These are phyloP conservation scores for Silene conica DNA, from an alignment of 148 eudicot species.

Conservation along the genomic window DNA sequence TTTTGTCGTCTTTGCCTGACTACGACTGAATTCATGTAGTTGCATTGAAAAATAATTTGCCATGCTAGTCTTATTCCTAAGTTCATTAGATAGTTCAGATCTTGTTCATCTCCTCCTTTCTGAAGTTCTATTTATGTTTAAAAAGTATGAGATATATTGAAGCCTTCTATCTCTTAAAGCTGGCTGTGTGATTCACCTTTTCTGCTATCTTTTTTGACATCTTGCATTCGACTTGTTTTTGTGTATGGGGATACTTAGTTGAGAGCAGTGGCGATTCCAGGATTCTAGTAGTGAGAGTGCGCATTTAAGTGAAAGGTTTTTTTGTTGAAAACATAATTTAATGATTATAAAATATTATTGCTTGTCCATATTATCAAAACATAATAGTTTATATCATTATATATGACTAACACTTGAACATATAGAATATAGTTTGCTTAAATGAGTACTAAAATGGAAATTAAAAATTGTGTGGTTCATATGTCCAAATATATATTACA, in stretches of 20 bases:
- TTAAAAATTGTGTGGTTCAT: too few species aligned
- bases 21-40: not conserved
- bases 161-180: not conserved
- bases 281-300: too few species aligned
- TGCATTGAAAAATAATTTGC: not conserved
- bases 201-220: not conserved
- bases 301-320: too few species aligned
- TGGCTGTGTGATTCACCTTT: not conserved
- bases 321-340: not conserved
- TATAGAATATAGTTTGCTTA: too few species aligned
- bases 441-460: too few species aligned
- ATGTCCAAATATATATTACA: too few species aligned
- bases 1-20: conserved; percentile 3
- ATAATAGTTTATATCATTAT: too few species aligned
- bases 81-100: not conserved
- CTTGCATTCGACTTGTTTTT: not conserved
- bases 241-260: not conserved
- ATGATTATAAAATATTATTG: too few species aligned
- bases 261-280: not conserved
- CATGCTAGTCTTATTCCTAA: not conserved
- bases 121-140: not conserved
- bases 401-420: too few species aligned
- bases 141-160: not conserved
- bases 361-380: too few species aligned
- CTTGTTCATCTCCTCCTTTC: not conserved